Percentiles rank a stretch among this genome's conserved stretches.
Evolutionary conservation across 73 alveolate species (phyloP).

Genomic region (Paramecium octaurelia): DNA sequence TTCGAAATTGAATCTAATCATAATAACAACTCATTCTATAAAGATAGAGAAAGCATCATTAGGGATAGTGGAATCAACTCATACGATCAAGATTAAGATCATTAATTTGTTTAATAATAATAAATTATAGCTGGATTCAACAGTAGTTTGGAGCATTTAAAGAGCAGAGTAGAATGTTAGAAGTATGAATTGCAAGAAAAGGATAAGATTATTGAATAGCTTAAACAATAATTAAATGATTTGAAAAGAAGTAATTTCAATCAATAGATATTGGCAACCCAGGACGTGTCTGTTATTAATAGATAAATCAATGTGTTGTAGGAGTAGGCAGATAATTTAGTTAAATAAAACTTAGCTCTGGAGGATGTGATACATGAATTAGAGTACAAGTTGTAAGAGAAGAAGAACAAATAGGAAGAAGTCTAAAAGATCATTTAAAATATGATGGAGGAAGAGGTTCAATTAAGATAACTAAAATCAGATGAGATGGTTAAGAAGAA

Average conservation of each 20-base stretch:
- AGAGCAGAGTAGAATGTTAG: neutral
- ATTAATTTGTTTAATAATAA: neutral
- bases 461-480: neutral
- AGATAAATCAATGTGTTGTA: neutral
- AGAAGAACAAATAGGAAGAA: neutral
- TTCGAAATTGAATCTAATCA: neutral
- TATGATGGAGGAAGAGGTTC: neutral
- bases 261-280: neutral
- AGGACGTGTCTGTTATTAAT: neutral
- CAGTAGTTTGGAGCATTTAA: neutral
- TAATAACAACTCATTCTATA: neutral
- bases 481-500: neutral
- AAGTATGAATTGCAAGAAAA: neutral
- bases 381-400: neutral
- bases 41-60: neutral
- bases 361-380: conserved; percentile 5
- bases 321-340: neutral
- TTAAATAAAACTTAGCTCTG: neutral
- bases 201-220: neutral
- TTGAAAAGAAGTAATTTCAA: neutral
- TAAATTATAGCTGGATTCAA: neutral
- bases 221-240: neutral
- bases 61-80: neutral
- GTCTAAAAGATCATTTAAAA: neutral
- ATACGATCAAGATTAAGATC: neutral